A percentile compares a stretch with the other conserved stretches of the same genome.
Conservation (phyloP, 2,329 filamentous ascomycete genomes). For the Neobulgaria alba region DNA sequence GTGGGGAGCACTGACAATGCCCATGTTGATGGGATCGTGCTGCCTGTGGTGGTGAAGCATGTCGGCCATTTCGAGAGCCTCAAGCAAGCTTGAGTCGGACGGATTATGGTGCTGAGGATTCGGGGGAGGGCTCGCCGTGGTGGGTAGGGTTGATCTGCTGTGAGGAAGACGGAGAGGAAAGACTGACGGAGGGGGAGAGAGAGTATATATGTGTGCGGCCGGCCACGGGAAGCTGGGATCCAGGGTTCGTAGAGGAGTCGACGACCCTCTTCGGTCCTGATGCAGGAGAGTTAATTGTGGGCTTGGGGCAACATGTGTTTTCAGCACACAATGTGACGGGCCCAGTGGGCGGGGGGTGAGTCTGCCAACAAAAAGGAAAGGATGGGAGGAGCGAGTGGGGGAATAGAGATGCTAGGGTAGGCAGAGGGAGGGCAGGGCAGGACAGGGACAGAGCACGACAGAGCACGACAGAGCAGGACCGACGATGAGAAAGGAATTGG, state of each 20-base stretch:
- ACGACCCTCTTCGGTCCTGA: neutral
- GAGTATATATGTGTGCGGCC: neutral
- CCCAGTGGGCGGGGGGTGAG: neutral
- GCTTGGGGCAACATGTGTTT: neutral
- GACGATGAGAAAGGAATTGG: too few species aligned
- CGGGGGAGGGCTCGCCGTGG: neutral
- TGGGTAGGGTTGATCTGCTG: neutral
- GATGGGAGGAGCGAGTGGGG: neutral
- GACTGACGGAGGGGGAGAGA: neutral
- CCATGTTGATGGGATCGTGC: constrained; percentile 22
- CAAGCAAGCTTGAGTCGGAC: neutral
- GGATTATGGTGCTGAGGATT: neutral
- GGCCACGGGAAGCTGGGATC: neutral
- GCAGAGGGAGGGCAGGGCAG: neutral
- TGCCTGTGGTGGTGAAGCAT: constrained; percentile 18
- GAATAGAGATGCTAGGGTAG: neutral
- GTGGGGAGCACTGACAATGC: constrained; percentile 23
- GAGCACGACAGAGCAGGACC: too few species aligned
- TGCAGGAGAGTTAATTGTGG: neutral
- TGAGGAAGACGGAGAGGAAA: neutral
- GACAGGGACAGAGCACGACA: too few species aligned
- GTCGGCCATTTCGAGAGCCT: constrained; percentile 15
- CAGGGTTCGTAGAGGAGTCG: neutral
- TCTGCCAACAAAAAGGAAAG: neutral
- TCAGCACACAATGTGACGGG: neutral